Evolutionary conservation across 768 basidiomycete genomes (phyloP).

Genomic region (Collybiopsis luxurians): DNA sequence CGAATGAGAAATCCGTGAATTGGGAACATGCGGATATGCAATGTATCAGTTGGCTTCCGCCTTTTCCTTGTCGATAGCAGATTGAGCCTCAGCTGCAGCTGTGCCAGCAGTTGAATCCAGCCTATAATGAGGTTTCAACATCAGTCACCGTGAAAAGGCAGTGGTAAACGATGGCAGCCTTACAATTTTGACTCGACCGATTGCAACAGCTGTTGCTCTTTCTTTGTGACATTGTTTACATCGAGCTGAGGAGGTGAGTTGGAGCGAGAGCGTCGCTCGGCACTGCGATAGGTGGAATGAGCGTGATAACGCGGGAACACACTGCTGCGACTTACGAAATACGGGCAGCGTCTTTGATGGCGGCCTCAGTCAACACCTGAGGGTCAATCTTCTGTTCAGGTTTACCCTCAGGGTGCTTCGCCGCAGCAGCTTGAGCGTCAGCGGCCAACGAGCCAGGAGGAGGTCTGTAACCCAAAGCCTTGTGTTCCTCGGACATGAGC

Average conservation of each 20-base stretch:
- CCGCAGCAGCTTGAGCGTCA: constrained; percentile 27
- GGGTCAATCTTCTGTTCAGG: constrained; percentile 6
- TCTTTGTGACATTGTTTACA: background rate
- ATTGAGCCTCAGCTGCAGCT: constrained; percentile 4
- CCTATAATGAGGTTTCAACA: background rate
- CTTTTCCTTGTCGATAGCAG: background rate
- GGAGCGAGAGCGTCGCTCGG: constrained; percentile 8
- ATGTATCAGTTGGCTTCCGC: background rate
- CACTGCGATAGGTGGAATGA: background rate
- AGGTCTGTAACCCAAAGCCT: constrained; percentile 30
- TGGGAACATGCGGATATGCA: background rate
- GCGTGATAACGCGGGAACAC: background rate
- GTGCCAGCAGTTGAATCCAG: constrained; percentile 6
- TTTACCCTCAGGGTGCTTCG: constrained; percentile 22
- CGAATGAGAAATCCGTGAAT: background rate
- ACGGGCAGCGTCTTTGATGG: constrained; percentile 17
- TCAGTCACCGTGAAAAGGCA: no score
- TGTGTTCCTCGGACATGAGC: constrained; percentile 32
- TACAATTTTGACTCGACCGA: constrained; percentile 5
- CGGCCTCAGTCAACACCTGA: constrained; percentile 13
- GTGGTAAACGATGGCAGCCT: no score
- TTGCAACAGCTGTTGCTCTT: constrained; percentile 1
- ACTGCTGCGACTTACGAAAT: constrained; percentile 11
- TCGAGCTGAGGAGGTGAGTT: constrained; percentile 6
- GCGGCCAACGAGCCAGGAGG: constrained; percentile 31